phyloP scores from a whole-genome alignment of 2,329 filamentous ascomycete genomes.

The Aspergillus fumigatus region DNA sequence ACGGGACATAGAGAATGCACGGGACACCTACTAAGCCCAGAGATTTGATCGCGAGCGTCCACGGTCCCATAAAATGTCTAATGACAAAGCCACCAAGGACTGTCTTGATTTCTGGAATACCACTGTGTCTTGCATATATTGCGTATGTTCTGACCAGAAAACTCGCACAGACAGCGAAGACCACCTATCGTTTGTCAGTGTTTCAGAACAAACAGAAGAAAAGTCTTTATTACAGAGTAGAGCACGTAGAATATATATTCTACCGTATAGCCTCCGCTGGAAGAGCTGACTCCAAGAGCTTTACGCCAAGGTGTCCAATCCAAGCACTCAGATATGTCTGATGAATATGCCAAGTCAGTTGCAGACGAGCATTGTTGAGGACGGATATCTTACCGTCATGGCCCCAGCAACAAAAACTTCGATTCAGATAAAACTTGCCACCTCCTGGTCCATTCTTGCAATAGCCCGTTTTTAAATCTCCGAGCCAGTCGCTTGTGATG shows the following conservation, averaged over 20 bases:
- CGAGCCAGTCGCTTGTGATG: constrained; percentile 87
- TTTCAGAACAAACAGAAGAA: background rate
- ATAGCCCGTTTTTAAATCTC: constrained; percentile 84
- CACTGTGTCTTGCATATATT: constrained; percentile 85
- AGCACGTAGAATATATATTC: constrained; percentile 83
- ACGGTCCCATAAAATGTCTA: constrained; percentile 74
- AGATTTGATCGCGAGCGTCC: constrained; percentile 87
- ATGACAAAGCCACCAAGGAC: constrained; percentile 93
- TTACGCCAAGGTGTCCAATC: constrained; percentile 86
- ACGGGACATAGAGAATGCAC: background rate
- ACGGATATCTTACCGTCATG: constrained; percentile 56
- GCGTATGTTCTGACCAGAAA: constrained; percentile 79
- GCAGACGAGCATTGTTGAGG: constrained; percentile 10
- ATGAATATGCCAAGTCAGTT: background rate
- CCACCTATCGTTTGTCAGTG: constrained; percentile 49
- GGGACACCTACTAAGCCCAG: constrained; percentile 65
- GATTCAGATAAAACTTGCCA: constrained; percentile 86
- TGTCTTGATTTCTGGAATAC: constrained; percentile 97
- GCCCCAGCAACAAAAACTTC: constrained; percentile 87
- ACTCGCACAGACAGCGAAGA: constrained; percentile 73
- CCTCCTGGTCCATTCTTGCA: constrained; percentile 74
- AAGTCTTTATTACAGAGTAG: constrained; percentile 63
- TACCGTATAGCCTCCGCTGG: constrained; percentile 70
- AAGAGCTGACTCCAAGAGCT: constrained; percentile 63
- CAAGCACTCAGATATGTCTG: constrained; percentile 69